Evolutionary conservation across 371 early-diverging fungal genomes (phyloP).

Genomic region (Zychaea mexicana): DNA sequence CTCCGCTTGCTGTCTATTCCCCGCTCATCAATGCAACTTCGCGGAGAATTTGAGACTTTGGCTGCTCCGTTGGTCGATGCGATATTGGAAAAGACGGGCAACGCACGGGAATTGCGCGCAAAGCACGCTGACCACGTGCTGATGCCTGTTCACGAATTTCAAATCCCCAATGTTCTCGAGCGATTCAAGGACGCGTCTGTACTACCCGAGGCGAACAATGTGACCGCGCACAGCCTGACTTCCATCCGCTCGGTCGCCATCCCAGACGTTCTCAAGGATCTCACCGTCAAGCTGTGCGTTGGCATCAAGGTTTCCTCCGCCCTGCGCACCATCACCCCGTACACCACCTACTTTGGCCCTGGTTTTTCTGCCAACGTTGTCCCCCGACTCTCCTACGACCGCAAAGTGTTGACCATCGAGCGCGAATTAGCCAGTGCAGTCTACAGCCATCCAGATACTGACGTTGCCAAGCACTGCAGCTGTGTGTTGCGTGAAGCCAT

Average conservation of each 20-base stretch:
- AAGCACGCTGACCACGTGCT: constrained; percentile 38
- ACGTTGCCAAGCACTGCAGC: constrained; percentile 70
- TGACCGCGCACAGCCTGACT: constrained; percentile 59
- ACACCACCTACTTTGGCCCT: constrained; percentile 69
- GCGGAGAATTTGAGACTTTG: constrained; percentile 55
- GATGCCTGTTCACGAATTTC: constrained; percentile 69
- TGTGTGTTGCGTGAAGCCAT: constrained; percentile 65
- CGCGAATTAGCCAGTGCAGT: constrained; percentile 65
- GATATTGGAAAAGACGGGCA: constrained; percentile 25
- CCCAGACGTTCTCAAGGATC: constrained; percentile 41
- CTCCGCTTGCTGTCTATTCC: constrained; percentile 61
- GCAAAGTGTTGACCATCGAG: constrained; percentile 41
- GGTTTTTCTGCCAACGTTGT: constrained; percentile 57
- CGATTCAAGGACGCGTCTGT: constrained; percentile 51
- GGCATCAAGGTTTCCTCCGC: constrained; percentile 75
- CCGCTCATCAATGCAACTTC: constrained; percentile 38
- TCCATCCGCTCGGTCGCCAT: constrained; percentile 70
- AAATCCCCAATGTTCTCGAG: constrained; percentile 60
- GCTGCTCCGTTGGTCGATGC: constrained; percentile 32
- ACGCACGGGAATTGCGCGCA: constrained; percentile 9
- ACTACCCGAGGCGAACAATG: constrained; percentile 37
- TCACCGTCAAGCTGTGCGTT: constrained; percentile 64
- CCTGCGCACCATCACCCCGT: constrained; percentile 75
- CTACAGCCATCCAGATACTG: constrained; percentile 52
- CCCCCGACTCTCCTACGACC: constrained; percentile 47